A percentile compares a stretch with the other conserved stretches of the same genome.
These are phyloP conservation scores for Fusarium lateritium DNA, from an alignment of 2,329 filamentous ascomycete genomes.

Conservation along the genomic window DNA sequence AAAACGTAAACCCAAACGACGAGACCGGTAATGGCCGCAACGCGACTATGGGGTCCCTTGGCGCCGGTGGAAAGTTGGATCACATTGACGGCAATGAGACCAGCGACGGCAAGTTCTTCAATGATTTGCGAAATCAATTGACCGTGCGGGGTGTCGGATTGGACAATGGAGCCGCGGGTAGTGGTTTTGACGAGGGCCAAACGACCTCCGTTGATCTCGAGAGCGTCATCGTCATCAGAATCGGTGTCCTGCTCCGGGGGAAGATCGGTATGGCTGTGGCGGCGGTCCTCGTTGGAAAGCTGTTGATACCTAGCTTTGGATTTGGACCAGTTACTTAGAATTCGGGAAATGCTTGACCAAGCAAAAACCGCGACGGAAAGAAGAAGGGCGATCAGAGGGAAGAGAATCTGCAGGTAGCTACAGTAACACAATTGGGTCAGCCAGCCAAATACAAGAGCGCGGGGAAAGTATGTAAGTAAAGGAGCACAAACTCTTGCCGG, in stretches of 20 bases:
- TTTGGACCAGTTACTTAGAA: conserved; percentile 63
- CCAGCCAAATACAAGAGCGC: conserved; percentile 17
- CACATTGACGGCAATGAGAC: conserved; percentile 78
- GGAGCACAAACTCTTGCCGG: conserved; percentile 73
- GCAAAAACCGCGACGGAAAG: conserved; percentile 79
- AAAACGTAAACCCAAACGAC: conserved; percentile 86
- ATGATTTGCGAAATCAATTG: conserved; percentile 78
- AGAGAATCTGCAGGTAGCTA: conserved; percentile 73
- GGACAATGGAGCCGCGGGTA: conserved; percentile 75
- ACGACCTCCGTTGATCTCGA: conserved; percentile 71
- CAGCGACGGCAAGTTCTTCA: conserved; percentile 82
- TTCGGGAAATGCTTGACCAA: conserved; percentile 69
- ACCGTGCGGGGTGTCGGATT: conserved; percentile 81
- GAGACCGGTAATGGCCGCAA: conserved; percentile 77
- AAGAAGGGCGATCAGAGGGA: conserved; percentile 80
- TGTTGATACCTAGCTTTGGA: conserved; percentile 69
- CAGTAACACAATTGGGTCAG: conserved; percentile 25
- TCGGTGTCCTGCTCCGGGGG: conserved; percentile 62
- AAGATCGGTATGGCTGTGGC: conserved; percentile 66
- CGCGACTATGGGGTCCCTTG: conserved; percentile 70
- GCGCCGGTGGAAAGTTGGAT: conserved; percentile 72
- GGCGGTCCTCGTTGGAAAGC: conserved; percentile 61
- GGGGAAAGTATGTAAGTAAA: conserved; percentile 4
- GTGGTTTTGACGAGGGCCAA: conserved; percentile 72
- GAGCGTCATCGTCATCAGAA: conserved; percentile 71